Base-by-base conservation (phyloP, 352 stramenopile species). In the Phytophthora sansomeana region DNA sequence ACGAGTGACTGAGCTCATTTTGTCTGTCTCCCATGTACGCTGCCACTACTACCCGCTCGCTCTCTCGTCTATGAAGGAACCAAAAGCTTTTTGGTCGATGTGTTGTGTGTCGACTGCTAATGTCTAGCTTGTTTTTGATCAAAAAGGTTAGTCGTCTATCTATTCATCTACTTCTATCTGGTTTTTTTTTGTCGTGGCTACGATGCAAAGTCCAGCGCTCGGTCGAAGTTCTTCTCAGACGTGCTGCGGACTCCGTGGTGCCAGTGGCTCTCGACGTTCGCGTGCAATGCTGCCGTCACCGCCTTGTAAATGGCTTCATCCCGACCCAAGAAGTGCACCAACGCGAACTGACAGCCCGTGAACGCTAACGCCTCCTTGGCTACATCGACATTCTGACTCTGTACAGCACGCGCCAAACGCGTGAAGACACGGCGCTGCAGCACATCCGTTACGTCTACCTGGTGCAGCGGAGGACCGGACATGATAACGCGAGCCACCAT, bases 401-500 rank as follows among this genome's bases (percentile, higher is more conserved):
- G 72, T 47, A 93, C 64, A 13, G 75, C 77, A n/a, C 74, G 72
- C 11, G 83, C 83, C 11, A 96, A 71, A 6, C 72, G 80, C 9
- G 71, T 50, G 61, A 95, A 96, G 9, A 96, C 61, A 29, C 78
- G 66, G 13, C 67, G 53, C 32, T 80, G 74, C n/a, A 92, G 57
- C 19, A 55, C 24, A 9, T 63, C 41, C 6, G 61, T 69, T 16
- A 54, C 16, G 14, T 89, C 78, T 0, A 90, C 52, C 52, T 78
- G 74, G 52, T 84, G 66, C 17, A 91, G 65, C 38, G 84, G 87
- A 5, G 84, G 80, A 14, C 86, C 87, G 7, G 86, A 92, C 84
- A 96, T 94, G 44, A 96, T 75, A 21, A 96, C 80, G 30, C 88
- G 88, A n/a, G 88, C 88, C 16, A 91, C 48, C 80, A 92, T 92